Base-by-base conservation (phyloP, 257 asterid species). In the Echium plantagineum region DNA sequence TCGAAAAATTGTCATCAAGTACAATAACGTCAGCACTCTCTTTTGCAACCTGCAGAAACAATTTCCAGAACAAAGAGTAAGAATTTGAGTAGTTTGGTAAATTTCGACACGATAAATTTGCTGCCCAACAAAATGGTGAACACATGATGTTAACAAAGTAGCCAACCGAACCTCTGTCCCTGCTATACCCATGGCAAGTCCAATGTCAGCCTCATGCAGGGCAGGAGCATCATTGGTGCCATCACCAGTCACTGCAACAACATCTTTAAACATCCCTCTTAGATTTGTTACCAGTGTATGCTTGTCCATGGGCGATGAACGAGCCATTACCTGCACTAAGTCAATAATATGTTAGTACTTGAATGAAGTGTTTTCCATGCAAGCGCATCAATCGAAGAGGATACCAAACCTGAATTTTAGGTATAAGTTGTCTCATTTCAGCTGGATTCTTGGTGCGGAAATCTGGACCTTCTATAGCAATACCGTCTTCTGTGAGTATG, bases 11-110 rank as follows among this genome's bases (percentile, higher is more conserved):
- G 86, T 91, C 97, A 38, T 93, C 98, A 75, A 93, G 61, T 68
- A 93, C 95, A 55, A 93, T 84, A 71, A 93, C 94, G 69, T 88
- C 97, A 6, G 97, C 97, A 59, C 94, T 88, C 86, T 84, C 98
- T 74, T 93, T 93, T 3, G 98, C 98, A 65, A 93, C 98, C 98
- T 93, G 84, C 62, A 22, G 59, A 66, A n/a, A 62, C 49, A 42
- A 10, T 42, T 42, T 24, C 19, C 5, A 19, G 13, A 17, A 15
- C 19, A 60, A 52, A 26, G 55, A 56, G 42, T 30, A 49, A 46
- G 6, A 65, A 4, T 31, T 31, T 57, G 61, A 38, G 64, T 58
- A 24, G 47, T n/a, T 7, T 55, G 60, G 4, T 59, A n/a, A n/a
- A n/a, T n/a, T 12, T 42, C 17, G 0, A 42, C 49, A 42, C 2